Conservation (phyloP, 1,284 basidiomycete species). For the Pseudozyma flocculosa region DNA sequence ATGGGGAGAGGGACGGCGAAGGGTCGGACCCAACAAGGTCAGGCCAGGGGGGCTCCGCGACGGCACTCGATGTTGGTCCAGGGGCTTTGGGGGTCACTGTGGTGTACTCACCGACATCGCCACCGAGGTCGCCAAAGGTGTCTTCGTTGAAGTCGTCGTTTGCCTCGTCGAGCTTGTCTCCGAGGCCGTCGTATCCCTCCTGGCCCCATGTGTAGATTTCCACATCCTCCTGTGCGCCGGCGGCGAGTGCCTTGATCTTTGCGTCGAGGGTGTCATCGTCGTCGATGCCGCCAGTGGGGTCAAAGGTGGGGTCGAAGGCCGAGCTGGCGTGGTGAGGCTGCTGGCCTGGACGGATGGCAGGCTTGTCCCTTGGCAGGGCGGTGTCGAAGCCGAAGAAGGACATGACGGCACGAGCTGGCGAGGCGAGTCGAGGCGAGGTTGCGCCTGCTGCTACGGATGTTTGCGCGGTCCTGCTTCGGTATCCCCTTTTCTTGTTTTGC, state of each 20-base stretch:
- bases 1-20: slow-evolving; percentile 2
- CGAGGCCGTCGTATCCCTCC: slow-evolving; percentile 85
- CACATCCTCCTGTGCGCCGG: slow-evolving; percentile 69
- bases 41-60: too few relatives aligned
- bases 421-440: too few relatives aligned
- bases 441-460: too few relatives aligned
- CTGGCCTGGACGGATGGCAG: background rate
- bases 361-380: slow-evolving; percentile 43
- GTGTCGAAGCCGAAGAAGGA: slow-evolving; percentile 58
- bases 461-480: too few relatives aligned
- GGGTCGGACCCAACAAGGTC: too few relatives aligned
- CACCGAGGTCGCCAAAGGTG: slow-evolving; percentile 73
- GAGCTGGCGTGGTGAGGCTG: slow-evolving; percentile 1
- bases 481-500: too few relatives aligned
- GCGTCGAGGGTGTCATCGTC: slow-evolving; percentile 49
- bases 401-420: slow-evolving; percentile 36
- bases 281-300: slow-evolving; percentile 32
- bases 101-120: slow-evolving; percentile 25
- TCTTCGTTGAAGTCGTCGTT: slow-evolving; percentile 66
- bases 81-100: too few relatives aligned
- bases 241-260: slow-evolving; percentile 61
- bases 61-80: too few relatives aligned
- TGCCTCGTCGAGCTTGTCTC: slow-evolving; percentile 76
- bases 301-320: slow-evolving; percentile 19
- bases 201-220: slow-evolving; percentile 85